Evolutionary conservation across 139 green algal species (phyloP), one percentile per base, ranked within the genome.

Genomic region (Diplosphaera chodatii): DNA sequence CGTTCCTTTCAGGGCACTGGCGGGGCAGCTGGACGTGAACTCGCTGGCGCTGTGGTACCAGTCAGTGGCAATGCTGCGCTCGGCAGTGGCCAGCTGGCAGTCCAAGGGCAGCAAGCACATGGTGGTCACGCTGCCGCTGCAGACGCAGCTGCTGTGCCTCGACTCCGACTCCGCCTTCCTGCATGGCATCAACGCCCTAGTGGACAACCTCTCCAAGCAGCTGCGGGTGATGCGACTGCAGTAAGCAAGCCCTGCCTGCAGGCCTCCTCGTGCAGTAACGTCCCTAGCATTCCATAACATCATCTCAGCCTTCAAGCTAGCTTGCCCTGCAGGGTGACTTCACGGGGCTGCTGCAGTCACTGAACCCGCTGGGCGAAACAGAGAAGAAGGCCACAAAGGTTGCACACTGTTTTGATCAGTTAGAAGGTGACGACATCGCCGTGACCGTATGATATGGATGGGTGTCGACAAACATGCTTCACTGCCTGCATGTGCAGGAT

Each of bases 141-240:
- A 90, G 15, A 91, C 91, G 6, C 66, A 83, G 28, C 82, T 97
- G 56, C 77, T 92, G 67, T 97, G 91, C 77, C 66, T 95, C 63
- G 77, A 88, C 56, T 79, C 85, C 55, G 70, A 86, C 32, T 64
- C 71, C 31, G 74, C 77, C 34, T 87, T 92, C 70, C 41, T 73
- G 21, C 27, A 62, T 1, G 33, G 66, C 34, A 70, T 90, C 22
- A 87, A 95, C 65, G 68, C 55, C 30, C 81, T 87, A 30, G 78
- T 88, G 5, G 89, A 94, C 73, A 81, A 82, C 32, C 66, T 94
- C 64, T 70, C 86, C 71, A 87, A 87, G 68, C 80, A 84, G 63
- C 75, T 93, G 40, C 48, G 48, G 48, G 48, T 59, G 48, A n/a
- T n/a, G n/a, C n/a, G n/a, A n/a, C n/a, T n/a, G n/a, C n/a, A n/a